Conservation (phyloP, 805 yeast species). For the Metschnikowia koreensis region DNA sequence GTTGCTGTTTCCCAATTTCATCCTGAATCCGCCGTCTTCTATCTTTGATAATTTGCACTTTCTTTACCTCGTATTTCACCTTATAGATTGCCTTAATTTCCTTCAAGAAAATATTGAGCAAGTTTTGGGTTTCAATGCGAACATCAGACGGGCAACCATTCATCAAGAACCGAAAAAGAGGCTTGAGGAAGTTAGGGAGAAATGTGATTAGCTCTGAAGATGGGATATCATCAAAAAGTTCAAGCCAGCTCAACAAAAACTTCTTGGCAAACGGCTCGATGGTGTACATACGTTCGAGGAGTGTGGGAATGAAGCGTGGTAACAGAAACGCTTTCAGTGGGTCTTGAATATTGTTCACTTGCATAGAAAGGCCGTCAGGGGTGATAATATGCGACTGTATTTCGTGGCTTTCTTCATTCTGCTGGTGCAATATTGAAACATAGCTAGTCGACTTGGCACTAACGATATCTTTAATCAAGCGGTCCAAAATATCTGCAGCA, state of each 20-base stretch:
- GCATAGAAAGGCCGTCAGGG: constrained; percentile 57
- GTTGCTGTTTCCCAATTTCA: background rate
- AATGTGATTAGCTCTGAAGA: constrained; percentile 84
- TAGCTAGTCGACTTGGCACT: constrained; percentile 91
- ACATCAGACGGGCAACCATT: constrained; percentile 86
- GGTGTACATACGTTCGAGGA: constrained; percentile 87
- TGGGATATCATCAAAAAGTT: constrained; percentile 88
- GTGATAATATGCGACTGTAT: constrained; percentile 46
- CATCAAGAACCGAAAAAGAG: constrained; percentile 67
- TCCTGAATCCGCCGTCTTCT: constrained; percentile 6
- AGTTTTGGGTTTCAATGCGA: constrained; percentile 76
- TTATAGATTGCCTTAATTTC: constrained; percentile 79
- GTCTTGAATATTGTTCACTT: constrained; percentile 58
- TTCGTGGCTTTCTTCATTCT: constrained; percentile 30
- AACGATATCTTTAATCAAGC: constrained; percentile 89
- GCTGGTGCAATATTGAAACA: constrained; percentile 64
- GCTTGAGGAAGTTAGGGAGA: constrained; percentile 86
- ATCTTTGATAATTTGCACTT: constrained; percentile 21
- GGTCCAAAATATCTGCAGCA: constrained; percentile 90
- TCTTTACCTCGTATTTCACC: constrained; percentile 53
- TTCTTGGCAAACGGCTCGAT: constrained; percentile 90
- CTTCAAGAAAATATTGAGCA: constrained; percentile 69
- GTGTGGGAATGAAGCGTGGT: constrained; percentile 84
- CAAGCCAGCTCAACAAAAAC: constrained; percentile 91
- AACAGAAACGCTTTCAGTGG: constrained; percentile 73